Conservation (phyloP, 441 rosid species). For the Croton laevigatus region DNA sequence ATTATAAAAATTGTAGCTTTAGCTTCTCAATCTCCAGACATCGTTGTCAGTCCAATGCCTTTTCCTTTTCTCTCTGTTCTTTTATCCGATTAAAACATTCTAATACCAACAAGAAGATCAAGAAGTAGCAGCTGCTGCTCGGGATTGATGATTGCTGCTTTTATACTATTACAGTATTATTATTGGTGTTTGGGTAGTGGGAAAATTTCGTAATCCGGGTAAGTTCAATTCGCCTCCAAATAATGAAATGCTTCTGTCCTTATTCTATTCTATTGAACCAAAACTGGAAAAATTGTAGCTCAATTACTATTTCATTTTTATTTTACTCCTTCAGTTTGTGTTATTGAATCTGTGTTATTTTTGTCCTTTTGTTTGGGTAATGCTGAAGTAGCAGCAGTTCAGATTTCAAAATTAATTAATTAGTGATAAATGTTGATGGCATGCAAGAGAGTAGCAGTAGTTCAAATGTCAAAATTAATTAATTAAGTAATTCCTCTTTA, state of each 20-base stretch:
- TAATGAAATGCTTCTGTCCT: no score
- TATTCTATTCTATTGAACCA: no score
- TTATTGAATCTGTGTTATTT: no score
- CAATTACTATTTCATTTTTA: no score
- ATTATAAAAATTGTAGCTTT: background rate
- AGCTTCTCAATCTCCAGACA: conserved; percentile 14
- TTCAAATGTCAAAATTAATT: conserved; percentile 22
- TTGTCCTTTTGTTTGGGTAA: no score
- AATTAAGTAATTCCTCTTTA: conserved; percentile 6
- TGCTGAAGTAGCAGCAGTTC: no score
- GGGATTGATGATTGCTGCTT: conserved; percentile 25
- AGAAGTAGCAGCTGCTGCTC: conserved; percentile 5
- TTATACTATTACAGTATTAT: background rate
- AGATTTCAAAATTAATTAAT: no score
- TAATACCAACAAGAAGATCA: background rate
- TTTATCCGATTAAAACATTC: background rate
- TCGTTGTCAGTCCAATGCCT: conserved; percentile 24
- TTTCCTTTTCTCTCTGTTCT: background rate
- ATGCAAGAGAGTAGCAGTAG: conserved; percentile 21
- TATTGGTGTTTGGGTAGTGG: conserved; percentile 23
- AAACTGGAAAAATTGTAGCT: no score
- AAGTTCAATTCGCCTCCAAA: background rate
- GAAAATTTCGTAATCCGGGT: conserved; percentile 12
- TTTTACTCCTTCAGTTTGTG: no score
- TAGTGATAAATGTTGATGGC: conserved; percentile 22